phyloP scores from a whole-genome alignment of 1,139 yeast genomes.

The Spathaspora sp. region DNA sequence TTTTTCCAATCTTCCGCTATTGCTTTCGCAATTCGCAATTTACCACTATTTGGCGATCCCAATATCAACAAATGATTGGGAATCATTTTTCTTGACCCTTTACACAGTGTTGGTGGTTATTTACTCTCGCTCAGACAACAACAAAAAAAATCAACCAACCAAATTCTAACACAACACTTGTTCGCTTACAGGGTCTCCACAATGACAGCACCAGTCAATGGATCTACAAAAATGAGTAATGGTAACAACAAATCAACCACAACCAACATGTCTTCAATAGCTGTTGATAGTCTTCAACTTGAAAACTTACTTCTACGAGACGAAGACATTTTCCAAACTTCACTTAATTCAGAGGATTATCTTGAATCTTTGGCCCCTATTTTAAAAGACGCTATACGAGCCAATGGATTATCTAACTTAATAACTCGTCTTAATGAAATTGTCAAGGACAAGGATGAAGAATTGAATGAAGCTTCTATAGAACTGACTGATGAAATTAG shows the following conservation, averaged over 20 bases:
- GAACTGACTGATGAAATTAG: constrained; percentile 59
- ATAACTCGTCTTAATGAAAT: constrained; percentile 56
- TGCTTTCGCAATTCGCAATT: constrained; percentile 27
- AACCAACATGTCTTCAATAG: constrained; percentile 1
- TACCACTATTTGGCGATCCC: constrained; percentile 41
- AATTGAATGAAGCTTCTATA: constrained; percentile 61
- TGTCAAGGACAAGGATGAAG: constrained; percentile 60
- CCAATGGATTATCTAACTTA: constrained; percentile 56
- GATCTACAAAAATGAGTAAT: constrained; percentile 3
- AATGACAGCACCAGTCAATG: constrained; percentile 1
- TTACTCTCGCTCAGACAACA: constrained; percentile 3
- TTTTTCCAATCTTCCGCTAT: constrained; percentile 14
- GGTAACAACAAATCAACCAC: constrained; percentile 3
- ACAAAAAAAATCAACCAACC: background rate
- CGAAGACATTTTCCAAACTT: constrained; percentile 48
- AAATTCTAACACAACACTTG: background rate
- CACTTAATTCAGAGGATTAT: constrained; percentile 65
- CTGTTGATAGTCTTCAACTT: constrained; percentile 32
- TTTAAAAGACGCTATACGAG: constrained; percentile 63
- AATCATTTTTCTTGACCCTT: constrained; percentile 16
- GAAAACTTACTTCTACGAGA: constrained; percentile 44
- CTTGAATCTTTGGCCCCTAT: constrained; percentile 80
- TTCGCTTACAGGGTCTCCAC: background rate
- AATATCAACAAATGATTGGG: constrained; percentile 38
- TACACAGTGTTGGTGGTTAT: no score